phyloP scores from a whole-genome alignment of 208 protist species.

The Leishmania major region DNA sequence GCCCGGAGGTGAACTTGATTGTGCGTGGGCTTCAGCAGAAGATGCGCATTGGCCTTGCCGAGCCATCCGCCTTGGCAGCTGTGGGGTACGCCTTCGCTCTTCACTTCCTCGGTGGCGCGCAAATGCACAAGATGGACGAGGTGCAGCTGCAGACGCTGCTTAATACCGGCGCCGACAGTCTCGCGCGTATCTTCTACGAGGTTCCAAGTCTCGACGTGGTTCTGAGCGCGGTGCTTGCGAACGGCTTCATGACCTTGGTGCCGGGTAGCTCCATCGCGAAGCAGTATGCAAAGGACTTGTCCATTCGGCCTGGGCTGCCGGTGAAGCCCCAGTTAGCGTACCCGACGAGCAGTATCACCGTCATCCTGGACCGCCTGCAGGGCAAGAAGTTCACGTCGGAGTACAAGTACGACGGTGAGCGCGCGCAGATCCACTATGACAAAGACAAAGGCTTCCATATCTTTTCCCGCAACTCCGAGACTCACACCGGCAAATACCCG shows the following conservation, averaged over 20 bases:
- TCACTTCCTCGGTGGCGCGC: slow-evolving; percentile 49
- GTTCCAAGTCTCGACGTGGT: slow-evolving; percentile 89
- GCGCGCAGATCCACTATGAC: slow-evolving; percentile 95
- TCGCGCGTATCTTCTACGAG: slow-evolving; percentile 80
- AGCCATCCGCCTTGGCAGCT: slow-evolving; percentile 94
- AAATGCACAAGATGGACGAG: slow-evolving; percentile 40
- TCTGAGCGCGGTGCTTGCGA: slow-evolving; percentile 57
- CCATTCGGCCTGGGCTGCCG: slow-evolving; percentile 92
- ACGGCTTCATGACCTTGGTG: slow-evolving; percentile 81
- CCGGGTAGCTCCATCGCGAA: slow-evolving; percentile 46
- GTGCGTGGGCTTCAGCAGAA: slow-evolving; percentile 97
- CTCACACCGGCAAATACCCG: slow-evolving; percentile 98
- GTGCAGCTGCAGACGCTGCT: slow-evolving; percentile 71
- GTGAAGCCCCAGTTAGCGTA: slow-evolving; percentile 99
- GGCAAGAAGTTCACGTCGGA: slow-evolving; percentile 97
- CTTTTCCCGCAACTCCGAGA: slow-evolving; percentile 98
- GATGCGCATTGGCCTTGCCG: slow-evolving; percentile 98
- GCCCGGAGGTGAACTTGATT: slow-evolving; percentile 95
- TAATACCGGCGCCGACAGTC: slow-evolving; percentile 53
- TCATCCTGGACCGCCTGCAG: slow-evolving; percentile 85
- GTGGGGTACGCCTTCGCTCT: slow-evolving; percentile 95
- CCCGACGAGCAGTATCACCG: slow-evolving; percentile 95
- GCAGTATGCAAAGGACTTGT: slow-evolving; percentile 52
- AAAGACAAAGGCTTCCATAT: slow-evolving; percentile 89
- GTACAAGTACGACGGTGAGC: slow-evolving; percentile 99